These are phyloP conservation scores for Jasminum sambac DNA, from an alignment of 257 asterid genomes.

Conservation along the genomic window DNA sequence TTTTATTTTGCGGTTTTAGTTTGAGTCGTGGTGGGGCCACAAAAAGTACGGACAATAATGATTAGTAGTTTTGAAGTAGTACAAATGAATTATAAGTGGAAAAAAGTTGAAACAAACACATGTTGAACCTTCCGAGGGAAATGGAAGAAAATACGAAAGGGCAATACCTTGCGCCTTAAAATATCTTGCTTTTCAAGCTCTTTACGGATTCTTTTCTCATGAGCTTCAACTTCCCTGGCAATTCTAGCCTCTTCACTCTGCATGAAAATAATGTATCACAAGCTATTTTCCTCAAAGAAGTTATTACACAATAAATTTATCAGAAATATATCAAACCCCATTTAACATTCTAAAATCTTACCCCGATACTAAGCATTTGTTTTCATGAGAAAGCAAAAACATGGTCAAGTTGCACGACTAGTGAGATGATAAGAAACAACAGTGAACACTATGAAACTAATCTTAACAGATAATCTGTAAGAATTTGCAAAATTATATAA, in stretches of 20 bases:
- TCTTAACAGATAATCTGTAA: conserved; percentile 3
- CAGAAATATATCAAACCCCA: background rate
- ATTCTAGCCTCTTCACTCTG: conserved; percentile 82
- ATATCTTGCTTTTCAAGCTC: conserved; percentile 89
- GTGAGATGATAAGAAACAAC: background rate
- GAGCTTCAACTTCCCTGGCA: conserved; percentile 81
- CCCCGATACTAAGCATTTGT: background rate
- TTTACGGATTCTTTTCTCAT: conserved; percentile 80
- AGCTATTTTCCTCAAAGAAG: background rate
- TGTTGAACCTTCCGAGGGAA: background rate
- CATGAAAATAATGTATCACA: conserved; percentile 16
- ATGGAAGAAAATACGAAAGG: conserved; percentile 18
- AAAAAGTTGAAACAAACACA: too few relatives aligned
- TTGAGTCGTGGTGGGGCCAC: too few relatives aligned
- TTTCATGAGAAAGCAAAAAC: background rate
- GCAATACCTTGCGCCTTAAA: conserved; percentile 63
- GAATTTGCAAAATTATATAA: background rate
- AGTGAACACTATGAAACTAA: background rate
- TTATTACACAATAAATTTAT: background rate
- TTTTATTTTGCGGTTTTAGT: too few relatives aligned
- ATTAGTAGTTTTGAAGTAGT: too few relatives aligned
- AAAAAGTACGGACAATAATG: too few relatives aligned
- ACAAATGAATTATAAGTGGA: too few relatives aligned
- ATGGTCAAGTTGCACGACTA: background rate
- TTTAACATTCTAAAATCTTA: background rate